Percentiles rank a stretch among this genome's conserved stretches.
Conservation (phyloP, 1,139 yeast genomes). For the Taphrina deformans region DNA sequence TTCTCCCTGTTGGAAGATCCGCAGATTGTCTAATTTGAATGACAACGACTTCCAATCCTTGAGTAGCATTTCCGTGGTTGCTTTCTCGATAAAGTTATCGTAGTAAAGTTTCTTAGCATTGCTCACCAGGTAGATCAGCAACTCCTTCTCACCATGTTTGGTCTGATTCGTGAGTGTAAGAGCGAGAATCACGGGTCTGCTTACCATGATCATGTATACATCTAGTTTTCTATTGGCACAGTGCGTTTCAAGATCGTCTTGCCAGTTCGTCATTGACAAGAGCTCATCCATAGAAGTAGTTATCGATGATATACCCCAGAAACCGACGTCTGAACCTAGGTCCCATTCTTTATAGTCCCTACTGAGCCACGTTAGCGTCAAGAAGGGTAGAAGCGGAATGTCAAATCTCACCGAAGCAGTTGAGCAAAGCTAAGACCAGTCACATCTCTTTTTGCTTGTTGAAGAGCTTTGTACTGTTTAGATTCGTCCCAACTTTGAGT, state of each 20-base stretch:
- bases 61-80: slow-evolving; percentile 14
- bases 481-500: slow-evolving; percentile 12
- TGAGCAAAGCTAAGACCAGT: slow-evolving; percentile 21
- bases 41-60: slow-evolving; percentile 2
- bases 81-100: slow-evolving; percentile 4
- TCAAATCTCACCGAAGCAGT: slow-evolving; percentile 24
- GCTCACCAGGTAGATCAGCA: background rate
- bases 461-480: slow-evolving; percentile 50
- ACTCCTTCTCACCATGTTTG: slow-evolving; percentile 28
- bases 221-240: slow-evolving; percentile 53
- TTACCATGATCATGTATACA: slow-evolving; percentile 57
- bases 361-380: slow-evolving; percentile 41
- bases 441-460: slow-evolving; percentile 58
- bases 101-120: background rate
- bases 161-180: background rate
- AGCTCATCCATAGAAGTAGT: slow-evolving; percentile 62
- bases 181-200: background rate
- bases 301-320: slow-evolving; percentile 79
- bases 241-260: slow-evolving; percentile 42
- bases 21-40: background rate
- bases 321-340: slow-evolving; percentile 47
- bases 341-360: slow-evolving; percentile 82
- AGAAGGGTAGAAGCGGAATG: background rate
- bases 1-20: slow-evolving; percentile 18
- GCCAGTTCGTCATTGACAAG: slow-evolving; percentile 26